These are phyloP conservation scores for Podospora appendiculata DNA, from an alignment of 495 filamentous ascomycete genomes.

Conservation along the genomic window DNA sequence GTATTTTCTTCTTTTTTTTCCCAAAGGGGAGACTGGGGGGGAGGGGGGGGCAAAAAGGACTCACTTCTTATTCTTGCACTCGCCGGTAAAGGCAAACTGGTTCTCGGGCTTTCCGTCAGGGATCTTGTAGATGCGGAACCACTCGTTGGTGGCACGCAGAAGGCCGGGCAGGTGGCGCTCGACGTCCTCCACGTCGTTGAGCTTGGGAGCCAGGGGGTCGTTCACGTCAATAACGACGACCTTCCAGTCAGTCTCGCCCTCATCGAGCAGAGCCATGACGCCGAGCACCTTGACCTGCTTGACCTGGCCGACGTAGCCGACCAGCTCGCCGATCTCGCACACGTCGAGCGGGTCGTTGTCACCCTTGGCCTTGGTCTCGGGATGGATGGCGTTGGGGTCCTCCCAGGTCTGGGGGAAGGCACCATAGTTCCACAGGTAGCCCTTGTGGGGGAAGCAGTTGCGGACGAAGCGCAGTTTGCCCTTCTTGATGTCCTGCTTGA, in stretches of 20 bases:
- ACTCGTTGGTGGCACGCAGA: constrained; percentile 96
- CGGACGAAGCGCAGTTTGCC: constrained; percentile 94
- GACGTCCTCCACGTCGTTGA: constrained; percentile 98
- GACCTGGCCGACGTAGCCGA: constrained; percentile 89
- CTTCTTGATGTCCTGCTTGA: constrained; percentile 89
- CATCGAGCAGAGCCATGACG: constrained; percentile 98
- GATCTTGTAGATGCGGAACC: constrained; percentile 99
- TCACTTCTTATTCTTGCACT: constrained; percentile 99
- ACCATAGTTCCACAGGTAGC: constrained; percentile 99
- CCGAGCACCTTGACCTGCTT: constrained; percentile 99
- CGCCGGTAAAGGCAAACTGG: constrained; percentile 99
- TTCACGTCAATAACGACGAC: constrained; percentile 99
- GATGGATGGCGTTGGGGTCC: constrained; percentile 90
- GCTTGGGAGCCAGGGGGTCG: constrained; percentile 90
- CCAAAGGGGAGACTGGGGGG: too few relatives aligned
- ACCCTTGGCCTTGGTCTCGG: constrained; percentile 99
- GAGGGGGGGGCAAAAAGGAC: constrained; percentile 6
- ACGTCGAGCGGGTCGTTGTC: constrained; percentile 99
- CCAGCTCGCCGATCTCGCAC: constrained; percentile 97
- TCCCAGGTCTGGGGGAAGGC: constrained; percentile 99
- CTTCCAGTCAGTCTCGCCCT: constrained; percentile 99
- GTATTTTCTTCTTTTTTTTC: too few relatives aligned
- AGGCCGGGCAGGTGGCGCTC: constrained; percentile 97
- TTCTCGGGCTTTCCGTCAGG: constrained; percentile 99
- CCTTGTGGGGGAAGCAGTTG: constrained; percentile 99